These are phyloP conservation scores for Termitomyces sp. DNA, from an alignment of 768 basidiomycete genomes.

Conservation along the genomic window DNA sequence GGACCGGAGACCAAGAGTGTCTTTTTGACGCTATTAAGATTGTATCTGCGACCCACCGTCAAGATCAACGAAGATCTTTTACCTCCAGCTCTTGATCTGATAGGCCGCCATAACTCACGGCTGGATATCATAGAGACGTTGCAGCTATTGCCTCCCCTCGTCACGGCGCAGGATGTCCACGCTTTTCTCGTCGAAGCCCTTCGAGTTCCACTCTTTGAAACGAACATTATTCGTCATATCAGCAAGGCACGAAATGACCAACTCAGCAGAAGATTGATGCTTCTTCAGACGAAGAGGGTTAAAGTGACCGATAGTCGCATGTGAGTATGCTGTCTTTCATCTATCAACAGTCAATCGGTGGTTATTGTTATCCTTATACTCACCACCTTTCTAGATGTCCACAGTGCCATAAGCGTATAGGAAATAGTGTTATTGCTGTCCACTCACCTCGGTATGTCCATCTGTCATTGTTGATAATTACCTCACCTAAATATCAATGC, in stretches of 20 bases:
- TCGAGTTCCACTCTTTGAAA: constrained; percentile 66
- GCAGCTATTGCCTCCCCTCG: constrained; percentile 85
- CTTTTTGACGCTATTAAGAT: constrained; percentile 81
- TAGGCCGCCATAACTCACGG: constrained; percentile 78
- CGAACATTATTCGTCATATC: constrained; percentile 64
- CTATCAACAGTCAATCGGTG: not conserved
- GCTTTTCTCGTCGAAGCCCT: constrained; percentile 73
- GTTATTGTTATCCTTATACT: constrained; percentile 2
- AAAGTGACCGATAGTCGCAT: constrained; percentile 91
- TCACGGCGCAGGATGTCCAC: constrained; percentile 76
- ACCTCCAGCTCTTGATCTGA: constrained; percentile 81
- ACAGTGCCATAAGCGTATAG: constrained; percentile 91
- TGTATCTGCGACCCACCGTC: constrained; percentile 78
- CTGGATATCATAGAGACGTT: constrained; percentile 82
- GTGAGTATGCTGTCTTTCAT: constrained; percentile 44
- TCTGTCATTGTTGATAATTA: not conserved
- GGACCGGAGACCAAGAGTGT: constrained; percentile 55
- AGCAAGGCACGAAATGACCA: constrained; percentile 77
- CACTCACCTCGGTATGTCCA: constrained; percentile 76
- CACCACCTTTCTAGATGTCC: constrained; percentile 63
- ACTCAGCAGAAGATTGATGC: constrained; percentile 67
- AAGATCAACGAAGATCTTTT: constrained; percentile 56
- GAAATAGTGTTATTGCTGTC: constrained; percentile 90
- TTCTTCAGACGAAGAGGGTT: constrained; percentile 75
- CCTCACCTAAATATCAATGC: not conserved